Conservation (phyloP, 164 flowering plant genomes). For the Santalum album region DNA sequence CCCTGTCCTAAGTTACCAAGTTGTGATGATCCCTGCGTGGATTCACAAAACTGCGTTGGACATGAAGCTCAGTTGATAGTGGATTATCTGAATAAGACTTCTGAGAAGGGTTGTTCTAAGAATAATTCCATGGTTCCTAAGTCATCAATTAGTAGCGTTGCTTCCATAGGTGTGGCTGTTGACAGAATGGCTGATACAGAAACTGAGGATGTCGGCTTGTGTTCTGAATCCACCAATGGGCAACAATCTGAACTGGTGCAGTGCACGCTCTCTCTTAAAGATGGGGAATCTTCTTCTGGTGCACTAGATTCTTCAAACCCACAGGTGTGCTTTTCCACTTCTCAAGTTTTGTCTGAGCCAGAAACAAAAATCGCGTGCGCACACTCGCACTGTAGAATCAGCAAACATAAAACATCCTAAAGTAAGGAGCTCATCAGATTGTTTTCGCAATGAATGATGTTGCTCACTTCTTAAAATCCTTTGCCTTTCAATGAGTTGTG, state of each 20-base stretch:
- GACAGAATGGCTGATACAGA: background rate
- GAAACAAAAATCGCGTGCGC: too few species aligned
- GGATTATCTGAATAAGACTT: background rate
- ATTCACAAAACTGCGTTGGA: background rate
- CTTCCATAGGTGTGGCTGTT: background rate
- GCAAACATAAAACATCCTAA: too few species aligned
- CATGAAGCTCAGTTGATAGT: background rate
- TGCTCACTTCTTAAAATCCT: too few species aligned
- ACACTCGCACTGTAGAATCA: too few species aligned
- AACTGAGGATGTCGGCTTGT: background rate
- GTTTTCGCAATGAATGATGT: too few species aligned
- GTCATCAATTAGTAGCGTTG: conserved; percentile 2
- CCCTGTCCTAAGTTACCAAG: background rate
- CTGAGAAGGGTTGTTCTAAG: conserved; percentile 1
- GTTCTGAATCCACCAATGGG: conserved; percentile 2
- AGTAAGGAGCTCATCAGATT: too few species aligned
- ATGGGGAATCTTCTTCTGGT: conserved; percentile 3
- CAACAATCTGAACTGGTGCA: background rate
- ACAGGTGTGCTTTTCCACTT: conserved; percentile 18
- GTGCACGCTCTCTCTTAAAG: background rate
- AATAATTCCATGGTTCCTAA: background rate
- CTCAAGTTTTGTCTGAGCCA: too few species aligned
- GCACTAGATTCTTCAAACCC: conserved; percentile 1
- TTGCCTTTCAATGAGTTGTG: too few species aligned
- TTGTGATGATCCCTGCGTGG: background rate